These are phyloP conservation scores for Acacia acuminata DNA, from an alignment of 306 rosid genomes.

Conservation along the genomic window DNA sequence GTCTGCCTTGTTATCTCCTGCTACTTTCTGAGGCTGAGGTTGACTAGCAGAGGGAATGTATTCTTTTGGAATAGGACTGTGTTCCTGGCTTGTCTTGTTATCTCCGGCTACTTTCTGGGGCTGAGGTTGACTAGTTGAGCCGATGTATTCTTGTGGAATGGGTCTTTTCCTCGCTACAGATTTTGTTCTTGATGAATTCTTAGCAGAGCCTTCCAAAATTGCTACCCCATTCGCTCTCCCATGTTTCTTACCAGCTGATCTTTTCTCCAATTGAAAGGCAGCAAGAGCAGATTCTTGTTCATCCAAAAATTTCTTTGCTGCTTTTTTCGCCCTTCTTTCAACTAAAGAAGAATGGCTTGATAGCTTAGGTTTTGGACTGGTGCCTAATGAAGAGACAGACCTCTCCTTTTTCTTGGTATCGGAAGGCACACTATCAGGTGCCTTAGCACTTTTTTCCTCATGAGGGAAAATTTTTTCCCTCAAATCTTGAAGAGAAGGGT, in stretches of 20 bases:
- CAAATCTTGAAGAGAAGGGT: constrained; percentile 40
- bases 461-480: constrained; percentile 41
- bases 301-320: constrained; percentile 14
- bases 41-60: constrained; percentile 15
- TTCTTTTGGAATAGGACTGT: constrained; percentile 6
- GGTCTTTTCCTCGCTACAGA: constrained; percentile 38
- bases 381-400: constrained; percentile 31
- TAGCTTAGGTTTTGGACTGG: background rate
- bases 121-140: constrained; percentile 31
- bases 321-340: constrained; percentile 35
- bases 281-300: constrained; percentile 24
- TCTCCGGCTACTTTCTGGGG: constrained; percentile 27
- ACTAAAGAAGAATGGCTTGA: constrained; percentile 16
- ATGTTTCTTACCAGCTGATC: constrained; percentile 15
- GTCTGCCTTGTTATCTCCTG: constrained; percentile 21
- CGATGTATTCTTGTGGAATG: constrained; percentile 15
- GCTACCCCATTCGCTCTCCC: constrained; percentile 9
- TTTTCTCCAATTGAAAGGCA: constrained; percentile 19
- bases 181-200: constrained; percentile 37
- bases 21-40: constrained; percentile 33
- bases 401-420: constrained; percentile 39
- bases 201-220: constrained; percentile 20
- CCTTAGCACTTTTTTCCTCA: constrained; percentile 1
- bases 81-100: constrained; percentile 21
- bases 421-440: background rate